A percentile compares a stretch with the other conserved stretches of the same genome.
Conservation (phyloP, 176 grass and related monocot species). For the Oryza longistaminata region DNA sequence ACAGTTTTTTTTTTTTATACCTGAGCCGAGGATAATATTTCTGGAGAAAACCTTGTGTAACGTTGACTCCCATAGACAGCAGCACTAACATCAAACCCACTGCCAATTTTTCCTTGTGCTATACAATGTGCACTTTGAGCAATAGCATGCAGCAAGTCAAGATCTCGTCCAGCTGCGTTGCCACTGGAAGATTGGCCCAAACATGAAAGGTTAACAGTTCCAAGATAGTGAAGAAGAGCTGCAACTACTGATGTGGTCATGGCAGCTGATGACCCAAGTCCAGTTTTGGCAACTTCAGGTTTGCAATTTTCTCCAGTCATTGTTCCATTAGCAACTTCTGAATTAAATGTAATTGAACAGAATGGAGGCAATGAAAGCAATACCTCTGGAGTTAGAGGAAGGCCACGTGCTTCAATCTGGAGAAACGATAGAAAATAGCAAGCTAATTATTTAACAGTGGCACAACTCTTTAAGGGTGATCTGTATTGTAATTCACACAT, state of each 20-base stretch:
- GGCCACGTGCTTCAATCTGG: slow-evolving; percentile 77
- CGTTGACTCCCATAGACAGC: slow-evolving; percentile 91
- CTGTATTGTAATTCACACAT: background rate
- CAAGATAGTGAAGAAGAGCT: slow-evolving; percentile 86
- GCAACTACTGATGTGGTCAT: slow-evolving; percentile 94
- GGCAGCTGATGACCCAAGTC: slow-evolving; percentile 95
- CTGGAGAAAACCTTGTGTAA: slow-evolving; percentile 81
- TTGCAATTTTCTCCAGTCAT: slow-evolving; percentile 65
- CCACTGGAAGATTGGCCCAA: slow-evolving; percentile 35
- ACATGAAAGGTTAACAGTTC: slow-evolving; percentile 65
- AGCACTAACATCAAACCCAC: slow-evolving; percentile 94
- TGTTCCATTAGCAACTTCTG: slow-evolving; percentile 59
- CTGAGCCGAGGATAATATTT: slow-evolving; percentile 70
- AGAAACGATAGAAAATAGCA: slow-evolving; percentile 29
- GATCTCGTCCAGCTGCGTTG: slow-evolving; percentile 37
- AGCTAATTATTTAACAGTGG: slow-evolving; percentile 13
- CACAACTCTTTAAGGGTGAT: background rate
- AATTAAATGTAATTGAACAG: slow-evolving; percentile 86
- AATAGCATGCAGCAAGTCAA: slow-evolving; percentile 83
- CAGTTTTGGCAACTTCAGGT: slow-evolving; percentile 99
- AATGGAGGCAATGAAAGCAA: slow-evolving; percentile 83
- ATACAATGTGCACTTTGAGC: slow-evolving; percentile 95
- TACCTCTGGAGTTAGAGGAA: slow-evolving; percentile 73
- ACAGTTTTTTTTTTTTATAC: slow-evolving; percentile 38
- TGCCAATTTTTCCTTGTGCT: slow-evolving; percentile 96